Evolutionary conservation across 140 eudicot genomes (phyloP).

Genomic region (Cichorium intybus): DNA sequence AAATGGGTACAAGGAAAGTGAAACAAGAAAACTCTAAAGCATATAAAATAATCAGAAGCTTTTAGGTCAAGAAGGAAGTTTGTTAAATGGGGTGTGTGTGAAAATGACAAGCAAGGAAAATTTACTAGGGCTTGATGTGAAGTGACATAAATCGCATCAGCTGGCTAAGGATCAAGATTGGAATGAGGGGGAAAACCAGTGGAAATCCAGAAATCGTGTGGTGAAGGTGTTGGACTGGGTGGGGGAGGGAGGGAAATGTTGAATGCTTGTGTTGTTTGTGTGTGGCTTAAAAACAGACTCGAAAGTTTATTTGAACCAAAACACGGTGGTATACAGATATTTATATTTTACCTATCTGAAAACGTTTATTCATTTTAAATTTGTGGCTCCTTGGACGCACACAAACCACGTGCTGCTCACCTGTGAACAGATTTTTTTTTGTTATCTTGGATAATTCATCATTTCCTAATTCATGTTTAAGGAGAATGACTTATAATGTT

Average conservation of each 20-base stretch:
- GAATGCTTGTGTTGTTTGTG: background rate
- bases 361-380: no score
- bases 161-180: constrained; percentile 2
- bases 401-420: background rate
- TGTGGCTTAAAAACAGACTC: background rate
- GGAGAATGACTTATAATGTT: no score
- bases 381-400: background rate
- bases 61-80: background rate
- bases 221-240: no score
- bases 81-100: constrained; percentile 14
- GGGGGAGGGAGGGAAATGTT: no score
- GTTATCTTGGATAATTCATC: background rate
- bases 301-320: no score
- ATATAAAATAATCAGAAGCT: background rate
- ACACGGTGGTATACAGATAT: background rate
- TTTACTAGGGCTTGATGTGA: background rate
- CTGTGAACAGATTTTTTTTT: no score
- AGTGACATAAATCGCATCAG: background rate
- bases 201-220: background rate
- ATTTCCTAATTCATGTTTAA: background rate
- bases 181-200: background rate
- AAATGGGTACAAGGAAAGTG: background rate
- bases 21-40: constrained; percentile 1
- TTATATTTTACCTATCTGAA: no score
- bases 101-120: constrained; percentile 20